Base-by-base conservation (phyloP, 768 basidiomycete species). In the Mrakia hoshinonis region DNA sequence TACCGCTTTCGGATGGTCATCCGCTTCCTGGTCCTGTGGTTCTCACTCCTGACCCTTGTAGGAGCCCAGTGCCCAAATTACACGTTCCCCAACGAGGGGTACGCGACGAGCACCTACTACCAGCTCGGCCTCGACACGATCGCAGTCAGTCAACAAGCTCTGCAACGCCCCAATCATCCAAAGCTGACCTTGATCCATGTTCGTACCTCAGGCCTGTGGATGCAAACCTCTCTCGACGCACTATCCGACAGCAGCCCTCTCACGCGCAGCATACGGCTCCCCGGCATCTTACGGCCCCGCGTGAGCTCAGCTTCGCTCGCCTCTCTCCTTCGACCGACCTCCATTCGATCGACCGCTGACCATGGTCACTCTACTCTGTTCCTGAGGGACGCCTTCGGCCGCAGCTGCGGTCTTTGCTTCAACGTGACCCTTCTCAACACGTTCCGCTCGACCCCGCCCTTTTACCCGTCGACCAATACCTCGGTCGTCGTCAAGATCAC, bases 321-420 rank as follows among this genome's bases (percentile, higher is more conserved):
- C 34, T 31, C 54, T 31, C 54, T 55, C 26, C 34, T 9, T 31
- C 26, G 26, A 29, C 54, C 3, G 9, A 26, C 6, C 24, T 29
- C 51, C 18, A 1, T 10, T 52, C 22, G 51, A 20, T 34, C 29
- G 18, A 26, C 9, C n/a, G 1, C 26, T 31, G 12, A 55, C 29
- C 54, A 29, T 34, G 9, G 18, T 55, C 54, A 29, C 13, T 55
- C 54, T 55, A n/a, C n/a, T n/a, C n/a, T n/a, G n/a, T n/a, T n/a
- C n/a, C n/a, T n/a, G n/a, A n/a, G n/a, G n/a, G n/a, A n/a, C n/a
- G n/a, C n/a, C 29, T 52, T 34, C 26, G 29, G 26, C 13, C 5
- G n/a, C 26, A 55, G 54, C 2, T 91, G 89, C 76, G 90, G 90
- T 34, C 83, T 82, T 67, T 92, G 90, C 82, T 91, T 92, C 79